Conservation (phyloP, 169 alveolate genomes). For the Cryptosporidium baileyi region DNA sequence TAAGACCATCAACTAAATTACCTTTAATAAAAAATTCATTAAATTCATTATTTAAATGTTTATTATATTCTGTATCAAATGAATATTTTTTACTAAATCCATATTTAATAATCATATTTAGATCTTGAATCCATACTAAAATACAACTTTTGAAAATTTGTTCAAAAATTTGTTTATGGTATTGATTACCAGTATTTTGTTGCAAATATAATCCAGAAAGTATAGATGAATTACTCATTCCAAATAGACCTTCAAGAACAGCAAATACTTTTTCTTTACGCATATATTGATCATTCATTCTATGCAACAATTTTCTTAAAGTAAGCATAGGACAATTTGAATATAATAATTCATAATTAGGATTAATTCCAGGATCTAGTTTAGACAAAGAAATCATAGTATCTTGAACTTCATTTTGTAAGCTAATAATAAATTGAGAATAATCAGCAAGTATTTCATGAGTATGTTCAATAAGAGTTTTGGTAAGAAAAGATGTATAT, state of each 20-base stretch:
- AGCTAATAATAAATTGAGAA: constrained; percentile 5
- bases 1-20: background rate
- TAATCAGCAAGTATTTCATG: constrained; percentile 26
- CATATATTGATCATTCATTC: constrained; percentile 2
- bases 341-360: constrained; percentile 21
- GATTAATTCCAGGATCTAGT: constrained; percentile 40
- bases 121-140: constrained; percentile 17
- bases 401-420: constrained; percentile 60
- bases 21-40: constrained; percentile 36
- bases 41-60: background rate
- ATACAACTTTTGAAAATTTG: constrained; percentile 16
- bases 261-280: constrained; percentile 20
- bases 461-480: background rate
- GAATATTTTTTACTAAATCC: background rate
- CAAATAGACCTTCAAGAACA: constrained; percentile 1
- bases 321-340: constrained; percentile 28
- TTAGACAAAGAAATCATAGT: constrained; percentile 10
- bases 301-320: constrained; percentile 26
- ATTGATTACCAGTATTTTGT: background rate
- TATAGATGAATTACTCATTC: constrained; percentile 1
- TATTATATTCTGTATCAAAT: background rate
- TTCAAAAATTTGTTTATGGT: background rate
- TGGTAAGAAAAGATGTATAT: constrained; percentile 3
- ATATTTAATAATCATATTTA: constrained; percentile 25
- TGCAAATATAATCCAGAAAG: constrained; percentile 23